Evolutionary conservation across 225 moss, liverwort and hornwort genomes (phyloP), one percentile per base, ranked within the genome.

Genomic region (Physcomitrium patens): DNA sequence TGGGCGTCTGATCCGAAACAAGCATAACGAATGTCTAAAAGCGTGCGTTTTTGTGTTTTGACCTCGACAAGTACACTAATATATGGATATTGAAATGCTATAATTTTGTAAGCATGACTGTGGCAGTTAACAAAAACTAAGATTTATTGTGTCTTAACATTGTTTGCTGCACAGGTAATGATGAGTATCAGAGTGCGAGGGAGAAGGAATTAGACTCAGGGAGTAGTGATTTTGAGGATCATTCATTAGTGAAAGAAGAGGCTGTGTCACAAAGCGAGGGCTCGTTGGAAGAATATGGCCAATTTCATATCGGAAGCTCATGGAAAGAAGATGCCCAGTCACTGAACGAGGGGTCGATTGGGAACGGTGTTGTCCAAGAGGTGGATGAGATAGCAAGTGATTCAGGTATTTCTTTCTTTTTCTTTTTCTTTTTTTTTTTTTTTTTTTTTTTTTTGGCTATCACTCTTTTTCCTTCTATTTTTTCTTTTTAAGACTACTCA

Each of bases 181-280:
- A 88, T 63, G 85, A 79, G 58, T 76, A 83, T 62, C 83, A 79
- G 61, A 80, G 62, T 80, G 37, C 58, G 48, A 80, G 80, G 70
- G 73, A 37, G 58, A 80, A 78, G 73, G 70, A 80, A 16, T 67
- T 66, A 24, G 86, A 81, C 70, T 50, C 62, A 67, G 67, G 83
- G n/a, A 85, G 76, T 61, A 74, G 83, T 52, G 88, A 81, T 70
- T 73, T 76, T 76, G 74, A 85, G 63, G 78, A 76, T 75, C 68
- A 14, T 20, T 83, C 60, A 13, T 63, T 59, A 20, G 27, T 64
- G 28, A 80, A 74, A 74, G 80, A 78, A 44, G 73, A 78, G 63
- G 67, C 70, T 5, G 70, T 76, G 19, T 81, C 78, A 76, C 80
- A 60, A 28, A 80, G 83, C 24, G 24, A 24, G 24, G 24, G 24